Evolutionary conservation across 345 rosid genomes (phyloP).

Genomic region (Pistacia integerrima): DNA sequence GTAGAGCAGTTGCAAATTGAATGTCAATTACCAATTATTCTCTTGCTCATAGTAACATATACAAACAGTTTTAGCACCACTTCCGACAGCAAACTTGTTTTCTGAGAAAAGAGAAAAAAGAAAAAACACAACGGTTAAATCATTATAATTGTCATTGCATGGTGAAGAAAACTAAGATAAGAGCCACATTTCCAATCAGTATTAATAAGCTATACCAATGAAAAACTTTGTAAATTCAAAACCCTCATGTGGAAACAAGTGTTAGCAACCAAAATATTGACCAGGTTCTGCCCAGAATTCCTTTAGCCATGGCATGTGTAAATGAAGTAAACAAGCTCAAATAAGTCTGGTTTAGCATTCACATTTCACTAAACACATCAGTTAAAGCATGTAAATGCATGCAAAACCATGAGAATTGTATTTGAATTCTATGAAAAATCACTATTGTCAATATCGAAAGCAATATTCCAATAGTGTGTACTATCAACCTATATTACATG

Average conservation of each 20-base stretch:
- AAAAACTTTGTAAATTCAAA: background rate
- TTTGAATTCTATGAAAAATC: background rate
- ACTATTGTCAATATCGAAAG: background rate
- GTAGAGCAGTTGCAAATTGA: background rate
- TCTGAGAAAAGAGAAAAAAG: conserved; percentile 39
- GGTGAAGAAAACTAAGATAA: background rate
- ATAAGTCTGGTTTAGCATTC: background rate
- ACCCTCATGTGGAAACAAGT: background rate
- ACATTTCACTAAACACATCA: background rate
- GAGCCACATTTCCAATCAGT: background rate
- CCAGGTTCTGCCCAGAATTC: background rate
- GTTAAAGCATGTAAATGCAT: background rate
- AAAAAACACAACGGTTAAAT: background rate
- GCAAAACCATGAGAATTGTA: background rate
- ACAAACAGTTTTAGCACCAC: conserved; percentile 98
- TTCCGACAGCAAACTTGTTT: conserved; percentile 98
- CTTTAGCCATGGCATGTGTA: conserved; percentile 3
- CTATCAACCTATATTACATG: background rate
- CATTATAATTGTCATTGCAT: background rate
- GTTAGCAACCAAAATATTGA: background rate
- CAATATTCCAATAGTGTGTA: background rate
- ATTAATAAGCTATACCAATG: background rate
- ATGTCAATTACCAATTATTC: conserved; percentile 76
- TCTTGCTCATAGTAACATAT: conserved; percentile 98
- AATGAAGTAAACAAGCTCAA: too few relatives aligned